A percentile compares a stretch with the other conserved stretches of the same genome.
Evolutionary conservation across 192 early-diverging fungal species (phyloP).

Genomic region (Kickxella alabastrina): DNA sequence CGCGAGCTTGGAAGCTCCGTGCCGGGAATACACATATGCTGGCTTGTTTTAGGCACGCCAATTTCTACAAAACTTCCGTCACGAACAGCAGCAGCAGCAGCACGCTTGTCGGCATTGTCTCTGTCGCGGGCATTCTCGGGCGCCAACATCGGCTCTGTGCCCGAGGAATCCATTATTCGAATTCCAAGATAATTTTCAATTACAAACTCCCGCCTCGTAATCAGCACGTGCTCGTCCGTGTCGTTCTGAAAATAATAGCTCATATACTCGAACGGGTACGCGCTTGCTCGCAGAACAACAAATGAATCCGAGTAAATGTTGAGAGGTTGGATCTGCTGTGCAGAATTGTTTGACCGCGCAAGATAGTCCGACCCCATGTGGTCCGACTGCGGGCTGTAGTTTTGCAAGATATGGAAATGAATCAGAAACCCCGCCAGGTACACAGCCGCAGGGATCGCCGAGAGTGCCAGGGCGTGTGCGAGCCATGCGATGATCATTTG

Average conservation of each 20-base stretch:
- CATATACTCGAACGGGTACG: conserved; percentile 81
- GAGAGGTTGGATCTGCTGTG: conserved; percentile 69
- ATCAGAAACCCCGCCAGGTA: conserved; percentile 73
- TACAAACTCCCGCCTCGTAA: conserved; percentile 76
- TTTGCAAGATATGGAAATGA: conserved; percentile 76
- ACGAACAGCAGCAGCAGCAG: too few relatives aligned
- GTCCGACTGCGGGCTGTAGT: conserved; percentile 77
- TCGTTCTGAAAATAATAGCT: conserved; percentile 73
- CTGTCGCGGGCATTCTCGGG: too few relatives aligned
- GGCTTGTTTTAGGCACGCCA: conserved; percentile 64
- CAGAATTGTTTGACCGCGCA: conserved; percentile 70
- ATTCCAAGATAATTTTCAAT: conserved; percentile 82
- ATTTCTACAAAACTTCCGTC: conserved; percentile 65
- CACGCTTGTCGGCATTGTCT: too few relatives aligned
- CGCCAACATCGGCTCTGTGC: conserved; percentile 55
- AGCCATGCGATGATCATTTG: conserved; percentile 69
- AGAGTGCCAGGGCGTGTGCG: conserved; percentile 65
- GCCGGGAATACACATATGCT: conserved; percentile 77
- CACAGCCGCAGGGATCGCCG: conserved; percentile 67
- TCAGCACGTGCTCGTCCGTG: conserved; percentile 60
- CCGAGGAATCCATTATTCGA: conserved; percentile 17
- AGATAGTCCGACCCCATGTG: conserved; percentile 93
- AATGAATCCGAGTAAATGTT: conserved; percentile 79
- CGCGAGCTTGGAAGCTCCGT: conserved; percentile 21
- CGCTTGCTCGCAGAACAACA: conserved; percentile 74